These are phyloP conservation scores for Populus hybrid DNA, from an alignment of 441 rosid species.

Conservation along the genomic window DNA sequence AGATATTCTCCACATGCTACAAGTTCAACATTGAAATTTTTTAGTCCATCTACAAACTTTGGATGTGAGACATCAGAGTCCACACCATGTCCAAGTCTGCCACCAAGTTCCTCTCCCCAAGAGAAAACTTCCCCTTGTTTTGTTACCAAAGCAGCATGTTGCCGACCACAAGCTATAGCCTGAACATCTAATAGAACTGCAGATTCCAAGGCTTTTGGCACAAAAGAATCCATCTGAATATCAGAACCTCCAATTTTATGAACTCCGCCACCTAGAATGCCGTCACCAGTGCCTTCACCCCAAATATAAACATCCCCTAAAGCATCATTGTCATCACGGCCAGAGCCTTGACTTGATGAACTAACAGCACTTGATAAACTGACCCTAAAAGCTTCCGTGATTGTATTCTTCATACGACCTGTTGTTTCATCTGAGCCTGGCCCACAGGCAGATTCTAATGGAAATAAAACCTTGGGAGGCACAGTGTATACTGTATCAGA, in stretches of 20 bases:
- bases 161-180: slow-evolving; percentile 91
- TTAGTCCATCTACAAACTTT: slow-evolving; percentile 79
- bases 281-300: slow-evolving; percentile 95
- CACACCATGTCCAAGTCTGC: slow-evolving; percentile 99
- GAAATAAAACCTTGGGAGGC: slow-evolving; percentile 81
- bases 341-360: slow-evolving; percentile 98
- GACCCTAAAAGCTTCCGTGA: slow-evolving; percentile 81
- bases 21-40: slow-evolving; percentile 76
- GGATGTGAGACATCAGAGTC: slow-evolving; percentile 91
- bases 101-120: slow-evolving; percentile 99
- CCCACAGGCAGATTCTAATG: slow-evolving; percentile 67
- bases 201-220: slow-evolving; percentile 96
- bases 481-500: slow-evolving; percentile 71
- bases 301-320: slow-evolving; percentile 95
- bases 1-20: slow-evolving; percentile 98
- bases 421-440: slow-evolving; percentile 70
- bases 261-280: slow-evolving; percentile 79
- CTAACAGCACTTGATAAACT: slow-evolving; percentile 98
- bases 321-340: slow-evolving; percentile 97
- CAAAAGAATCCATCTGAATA: slow-evolving; percentile 65
- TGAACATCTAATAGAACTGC: slow-evolving; percentile 95
- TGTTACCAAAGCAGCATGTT: slow-evolving; percentile 92
- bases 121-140: slow-evolving; percentile 96
- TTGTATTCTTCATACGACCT: slow-evolving; percentile 61
- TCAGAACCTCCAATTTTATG: slow-evolving; percentile 58